These are phyloP conservation scores for Sarocladiaceae sp. DNA, from an alignment of 2,329 filamentous ascomycete genomes.

Conservation along the genomic window DNA sequence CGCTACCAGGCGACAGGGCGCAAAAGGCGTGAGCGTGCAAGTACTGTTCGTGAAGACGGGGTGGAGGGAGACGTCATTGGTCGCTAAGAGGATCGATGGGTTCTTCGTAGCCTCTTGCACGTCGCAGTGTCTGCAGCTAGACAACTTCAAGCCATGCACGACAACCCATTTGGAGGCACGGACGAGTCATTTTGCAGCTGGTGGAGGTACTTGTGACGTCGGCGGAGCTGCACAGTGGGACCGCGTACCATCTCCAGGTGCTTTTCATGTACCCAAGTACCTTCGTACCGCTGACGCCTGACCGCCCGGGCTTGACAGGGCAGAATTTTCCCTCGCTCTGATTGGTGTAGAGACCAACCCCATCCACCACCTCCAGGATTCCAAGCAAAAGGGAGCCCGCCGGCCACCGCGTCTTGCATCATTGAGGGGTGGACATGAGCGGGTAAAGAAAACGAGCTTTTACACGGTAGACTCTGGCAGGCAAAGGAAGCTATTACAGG, in stretches of 20 bases:
- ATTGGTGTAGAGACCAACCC: not conserved
- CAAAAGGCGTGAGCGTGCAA: not conserved
- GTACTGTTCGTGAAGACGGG: slow-evolving; percentile 7
- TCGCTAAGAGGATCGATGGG: not conserved
- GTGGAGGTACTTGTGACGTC: slow-evolving; percentile 10
- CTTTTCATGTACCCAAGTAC: not conserved
- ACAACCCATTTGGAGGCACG: not conserved
- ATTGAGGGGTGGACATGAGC: slow-evolving; percentile 8
- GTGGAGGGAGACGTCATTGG: slow-evolving; percentile 8
- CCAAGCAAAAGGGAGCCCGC: slow-evolving; percentile 7
- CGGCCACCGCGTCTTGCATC: slow-evolving; percentile 10
- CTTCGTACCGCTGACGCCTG: not conserved
- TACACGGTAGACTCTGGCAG: slow-evolving; percentile 8
- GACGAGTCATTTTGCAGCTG: slow-evolving; percentile 7
- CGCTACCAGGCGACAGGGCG: not conserved
- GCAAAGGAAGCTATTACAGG: not conserved
- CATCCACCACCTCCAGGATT: slow-evolving; percentile 9
- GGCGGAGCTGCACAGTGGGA: slow-evolving; percentile 9
- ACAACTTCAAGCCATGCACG: slow-evolving; percentile 5
- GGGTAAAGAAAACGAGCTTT: slow-evolving; percentile 9
- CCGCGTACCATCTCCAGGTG: not conserved
- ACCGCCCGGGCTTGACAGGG: not conserved
- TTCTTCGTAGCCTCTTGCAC: slow-evolving; percentile 7
- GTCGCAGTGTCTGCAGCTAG: slow-evolving; percentile 8
- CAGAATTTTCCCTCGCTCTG: slow-evolving; percentile 3